Evolutionary conservation across 2,329 filamentous ascomycete species (phyloP).

Genomic region (Colletotrichum tanaceti): DNA sequence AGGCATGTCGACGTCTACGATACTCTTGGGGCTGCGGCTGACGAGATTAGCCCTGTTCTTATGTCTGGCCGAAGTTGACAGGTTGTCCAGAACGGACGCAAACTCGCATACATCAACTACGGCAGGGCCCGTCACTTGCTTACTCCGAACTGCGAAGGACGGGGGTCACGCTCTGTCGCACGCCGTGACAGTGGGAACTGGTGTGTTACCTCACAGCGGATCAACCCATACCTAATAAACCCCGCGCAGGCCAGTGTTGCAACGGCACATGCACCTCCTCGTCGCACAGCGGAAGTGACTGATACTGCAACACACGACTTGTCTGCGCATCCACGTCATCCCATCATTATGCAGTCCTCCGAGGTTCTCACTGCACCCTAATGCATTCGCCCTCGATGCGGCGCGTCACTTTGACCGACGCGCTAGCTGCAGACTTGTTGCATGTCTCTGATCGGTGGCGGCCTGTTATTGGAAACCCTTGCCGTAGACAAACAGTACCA

Average conservation of each 20-base stretch:
- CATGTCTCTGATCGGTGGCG: conserved; percentile 26
- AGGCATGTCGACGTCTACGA: background rate
- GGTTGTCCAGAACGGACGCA: conserved; percentile 6
- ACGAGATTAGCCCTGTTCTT: conserved; percentile 4
- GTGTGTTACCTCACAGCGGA: conserved; percentile 22
- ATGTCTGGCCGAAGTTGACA: conserved; percentile 18
- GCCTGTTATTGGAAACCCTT: conserved; percentile 8
- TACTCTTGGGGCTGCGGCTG: background rate
- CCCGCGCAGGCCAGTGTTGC: conserved; percentile 1
- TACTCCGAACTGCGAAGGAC: conserved; percentile 22
- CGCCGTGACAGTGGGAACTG: conserved; percentile 3
- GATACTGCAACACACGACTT: conserved; percentile 16
- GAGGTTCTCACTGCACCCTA: background rate
- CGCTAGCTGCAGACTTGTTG: conserved; percentile 12
- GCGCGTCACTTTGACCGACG: conserved; percentile 18
- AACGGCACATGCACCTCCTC: conserved; percentile 1
- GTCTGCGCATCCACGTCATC: conserved; percentile 9
- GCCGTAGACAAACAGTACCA: conserved; percentile 6
- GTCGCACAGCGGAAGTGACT: conserved; percentile 11
- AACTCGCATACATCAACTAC: conserved; percentile 17
- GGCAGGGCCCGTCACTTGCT: conserved; percentile 32
- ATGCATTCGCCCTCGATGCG: conserved; percentile 5
- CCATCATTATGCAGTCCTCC: background rate
- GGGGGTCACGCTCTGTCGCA: conserved; percentile 18
- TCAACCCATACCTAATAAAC: conserved; percentile 2